phyloP scores from a whole-genome alignment of 805 yeast species.

The Candida tallmaniae region DNA sequence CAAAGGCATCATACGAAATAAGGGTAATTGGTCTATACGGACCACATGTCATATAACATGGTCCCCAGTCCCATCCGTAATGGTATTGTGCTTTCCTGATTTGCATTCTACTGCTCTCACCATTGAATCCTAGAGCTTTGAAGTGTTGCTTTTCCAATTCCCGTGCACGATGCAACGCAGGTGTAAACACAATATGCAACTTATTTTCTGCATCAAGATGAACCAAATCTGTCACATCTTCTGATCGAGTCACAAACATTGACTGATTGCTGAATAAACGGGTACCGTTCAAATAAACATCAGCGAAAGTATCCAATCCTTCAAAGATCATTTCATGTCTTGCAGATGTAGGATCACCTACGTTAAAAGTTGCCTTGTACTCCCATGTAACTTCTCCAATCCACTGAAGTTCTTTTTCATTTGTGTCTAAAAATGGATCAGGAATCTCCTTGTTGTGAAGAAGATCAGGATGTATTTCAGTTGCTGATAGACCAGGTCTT shows the following conservation, averaged over 20 bases:
- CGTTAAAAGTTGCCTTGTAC: conserved; percentile 25
- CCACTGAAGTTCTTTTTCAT: conserved; percentile 47
- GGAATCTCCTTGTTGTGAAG: conserved; percentile 32
- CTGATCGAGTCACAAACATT: conserved; percentile 37
- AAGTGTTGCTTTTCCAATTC: conserved; percentile 27
- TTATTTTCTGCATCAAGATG: conserved; percentile 18
- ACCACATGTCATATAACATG: conserved; percentile 41
- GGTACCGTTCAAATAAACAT: conserved; percentile 36
- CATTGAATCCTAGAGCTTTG: conserved; percentile 31
- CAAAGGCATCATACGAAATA: conserved; percentile 13
- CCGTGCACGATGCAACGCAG: conserved; percentile 33
- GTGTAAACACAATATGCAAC: conserved; percentile 31
- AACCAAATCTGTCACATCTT: conserved; percentile 19
- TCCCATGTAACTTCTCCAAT: conserved; percentile 49
- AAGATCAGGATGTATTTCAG: conserved; percentile 41
- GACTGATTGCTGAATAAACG: conserved; percentile 35
- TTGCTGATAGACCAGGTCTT: conserved; percentile 8
- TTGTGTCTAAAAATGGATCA: conserved; percentile 42
- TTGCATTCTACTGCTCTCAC: conserved; percentile 40
- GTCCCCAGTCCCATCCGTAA: conserved; percentile 61
- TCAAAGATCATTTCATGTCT: conserved; percentile 30
- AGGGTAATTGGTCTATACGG: conserved; percentile 36
- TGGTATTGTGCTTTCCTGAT: conserved; percentile 51
- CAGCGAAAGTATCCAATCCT: conserved; percentile 42
- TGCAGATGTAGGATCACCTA: conserved; percentile 1